Evolutionary conservation across 2,329 filamentous ascomycete genomes (phyloP).

Genomic region (Rhynchosporium secalis): DNA sequence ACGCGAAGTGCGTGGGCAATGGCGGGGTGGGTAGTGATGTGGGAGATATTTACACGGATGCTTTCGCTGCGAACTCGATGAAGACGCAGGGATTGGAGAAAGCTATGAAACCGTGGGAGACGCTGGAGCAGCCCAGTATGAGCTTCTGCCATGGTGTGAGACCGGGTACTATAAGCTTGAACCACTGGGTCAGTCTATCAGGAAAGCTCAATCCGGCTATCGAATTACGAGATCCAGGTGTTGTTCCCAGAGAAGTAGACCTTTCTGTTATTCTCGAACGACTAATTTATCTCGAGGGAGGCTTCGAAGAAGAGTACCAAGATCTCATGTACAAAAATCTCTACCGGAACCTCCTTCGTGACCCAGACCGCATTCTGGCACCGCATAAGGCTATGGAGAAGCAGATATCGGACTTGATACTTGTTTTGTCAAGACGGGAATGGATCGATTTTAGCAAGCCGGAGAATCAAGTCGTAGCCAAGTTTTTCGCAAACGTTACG

Average conservation of each 20-base stretch:
- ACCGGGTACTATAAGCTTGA: conserved; percentile 71
- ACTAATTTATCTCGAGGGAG: conserved; percentile 57
- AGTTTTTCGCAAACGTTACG: conserved; percentile 66
- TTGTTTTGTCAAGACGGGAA: conserved; percentile 64
- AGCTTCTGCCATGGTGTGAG: conserved; percentile 65
- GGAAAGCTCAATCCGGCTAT: conserved; percentile 57
- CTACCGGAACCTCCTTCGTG: conserved; percentile 67
- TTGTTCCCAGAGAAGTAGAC: conserved; percentile 60
- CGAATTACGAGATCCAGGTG: conserved; percentile 57
- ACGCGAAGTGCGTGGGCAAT: conserved; percentile 52
- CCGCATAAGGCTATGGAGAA: conserved; percentile 66
- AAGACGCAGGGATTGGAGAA: conserved; percentile 27
- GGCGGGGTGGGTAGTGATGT: conserved; percentile 33
- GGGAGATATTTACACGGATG: conserved; percentile 27
- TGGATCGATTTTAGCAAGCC: conserved; percentile 74
- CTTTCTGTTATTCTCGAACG: conserved; percentile 58
- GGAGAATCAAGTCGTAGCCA: conserved; percentile 71
- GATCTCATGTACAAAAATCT: conserved; percentile 61
- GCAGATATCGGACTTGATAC: conserved; percentile 72
- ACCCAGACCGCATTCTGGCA: conserved; percentile 61
- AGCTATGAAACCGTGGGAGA: conserved; percentile 58
- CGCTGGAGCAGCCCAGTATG: conserved; percentile 72
- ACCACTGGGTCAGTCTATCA: conserved; percentile 63
- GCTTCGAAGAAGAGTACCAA: conserved; percentile 56
- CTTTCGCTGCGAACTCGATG: conserved; percentile 22